Evolutionary conservation across 2,329 filamentous ascomycete genomes (phyloP).

Genomic region (Diplodia intermedia): DNA sequence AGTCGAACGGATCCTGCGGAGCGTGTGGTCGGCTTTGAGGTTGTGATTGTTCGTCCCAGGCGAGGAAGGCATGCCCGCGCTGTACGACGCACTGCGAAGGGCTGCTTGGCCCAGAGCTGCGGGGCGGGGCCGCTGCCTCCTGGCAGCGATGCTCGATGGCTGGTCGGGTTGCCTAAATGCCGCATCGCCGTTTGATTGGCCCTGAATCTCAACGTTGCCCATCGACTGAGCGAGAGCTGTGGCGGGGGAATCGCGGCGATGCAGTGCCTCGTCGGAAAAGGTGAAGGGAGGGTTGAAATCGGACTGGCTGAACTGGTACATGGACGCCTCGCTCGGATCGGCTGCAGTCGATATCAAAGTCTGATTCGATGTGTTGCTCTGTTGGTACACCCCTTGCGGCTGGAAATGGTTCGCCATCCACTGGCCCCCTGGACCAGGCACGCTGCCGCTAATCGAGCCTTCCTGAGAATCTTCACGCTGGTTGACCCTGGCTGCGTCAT

Average conservation of each 20-base stretch:
- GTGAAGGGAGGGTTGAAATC: slow-evolving; percentile 43
- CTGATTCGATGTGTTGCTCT: slow-evolving; percentile 46
- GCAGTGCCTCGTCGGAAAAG: slow-evolving; percentile 45
- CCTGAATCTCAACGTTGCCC: slow-evolving; percentile 49
- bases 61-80: slow-evolving; percentile 50
- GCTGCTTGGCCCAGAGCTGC: slow-evolving; percentile 50
- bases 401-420: slow-evolving; percentile 38
- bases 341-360: slow-evolving; percentile 45
- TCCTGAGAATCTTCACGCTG: slow-evolving; percentile 40
- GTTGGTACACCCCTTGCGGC: slow-evolving; percentile 45
- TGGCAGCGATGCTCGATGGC: slow-evolving; percentile 51
- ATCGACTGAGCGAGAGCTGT: slow-evolving; percentile 50
- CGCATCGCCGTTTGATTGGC: slow-evolving; percentile 37
- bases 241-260: slow-evolving; percentile 49
- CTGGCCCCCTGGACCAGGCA: slow-evolving; percentile 13
- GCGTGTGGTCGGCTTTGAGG: slow-evolving; percentile 44
- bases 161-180: slow-evolving; percentile 48
- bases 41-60: slow-evolving; percentile 40
- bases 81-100: slow-evolving; percentile 53
- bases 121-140: slow-evolving; percentile 49
- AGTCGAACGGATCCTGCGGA: slow-evolving; percentile 58
- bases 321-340: slow-evolving; percentile 41
- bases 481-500: slow-evolving; percentile 38
- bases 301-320: slow-evolving; percentile 42
- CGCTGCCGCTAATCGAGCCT: slow-evolving; percentile 13